These are phyloP conservation scores for Haplosporangium gracile DNA, from an alignment of 192 early-diverging fungal species.

Conservation along the genomic window DNA sequence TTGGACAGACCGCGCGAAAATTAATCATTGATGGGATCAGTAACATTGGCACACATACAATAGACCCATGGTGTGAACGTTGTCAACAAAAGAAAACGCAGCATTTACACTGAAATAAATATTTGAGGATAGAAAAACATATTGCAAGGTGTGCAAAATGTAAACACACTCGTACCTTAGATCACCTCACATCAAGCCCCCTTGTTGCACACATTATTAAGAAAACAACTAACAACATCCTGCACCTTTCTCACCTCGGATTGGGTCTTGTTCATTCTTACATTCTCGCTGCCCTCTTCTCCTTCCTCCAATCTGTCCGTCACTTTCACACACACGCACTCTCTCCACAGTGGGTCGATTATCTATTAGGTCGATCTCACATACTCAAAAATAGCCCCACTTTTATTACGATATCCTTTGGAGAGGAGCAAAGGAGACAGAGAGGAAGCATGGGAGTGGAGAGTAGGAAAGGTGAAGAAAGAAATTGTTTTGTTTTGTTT, in stretches of 20 bases:
- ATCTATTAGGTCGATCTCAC: neutral
- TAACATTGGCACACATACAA: too few species aligned
- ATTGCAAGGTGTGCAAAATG: neutral
- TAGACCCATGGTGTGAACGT: too few species aligned
- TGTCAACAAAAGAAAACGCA: too few species aligned
- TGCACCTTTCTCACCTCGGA: neutral
- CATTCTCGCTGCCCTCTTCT: neutral
- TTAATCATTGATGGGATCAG: neutral
- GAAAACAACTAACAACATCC: slow-evolving; percentile 5
- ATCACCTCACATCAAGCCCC: neutral
- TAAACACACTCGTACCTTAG: neutral
- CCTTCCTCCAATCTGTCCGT: neutral
- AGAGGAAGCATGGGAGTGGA: neutral
- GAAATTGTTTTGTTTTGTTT: neutral
- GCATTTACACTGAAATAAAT: neutral
- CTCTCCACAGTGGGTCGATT: neutral
- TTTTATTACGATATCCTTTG: neutral
- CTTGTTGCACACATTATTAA: neutral
- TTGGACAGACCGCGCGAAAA: neutral
- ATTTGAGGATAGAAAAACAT: neutral
- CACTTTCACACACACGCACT: neutral
- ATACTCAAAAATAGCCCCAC: neutral
- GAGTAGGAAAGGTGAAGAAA: neutral
- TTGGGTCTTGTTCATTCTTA: neutral
- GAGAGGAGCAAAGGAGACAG: neutral